Evolutionary conservation across 805 yeast species (phyloP).

Genomic region (Yueomyces sinensis): DNA sequence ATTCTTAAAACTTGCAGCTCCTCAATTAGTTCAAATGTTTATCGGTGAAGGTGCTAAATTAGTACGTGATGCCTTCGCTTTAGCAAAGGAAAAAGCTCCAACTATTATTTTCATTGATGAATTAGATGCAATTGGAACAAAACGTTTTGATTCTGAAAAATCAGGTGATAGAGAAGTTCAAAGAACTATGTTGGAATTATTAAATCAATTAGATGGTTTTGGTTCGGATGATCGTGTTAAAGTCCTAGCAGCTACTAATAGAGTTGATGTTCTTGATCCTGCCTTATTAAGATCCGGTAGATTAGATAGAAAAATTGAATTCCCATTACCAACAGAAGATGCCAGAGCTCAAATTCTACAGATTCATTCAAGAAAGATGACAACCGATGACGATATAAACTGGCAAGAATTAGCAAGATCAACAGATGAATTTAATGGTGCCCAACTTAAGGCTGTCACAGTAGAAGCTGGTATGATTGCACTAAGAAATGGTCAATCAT

Average conservation of each 20-base stretch:
- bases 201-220: conserved; percentile 96
- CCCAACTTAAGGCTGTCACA: conserved; percentile 95
- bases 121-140: conserved; percentile 96
- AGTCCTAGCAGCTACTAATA: conserved; percentile 94
- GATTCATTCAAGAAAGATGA: conserved; percentile 95
- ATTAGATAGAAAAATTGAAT: conserved; percentile 94
- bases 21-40: conserved; percentile 96
- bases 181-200: conserved; percentile 95
- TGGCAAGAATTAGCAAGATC: conserved; percentile 98
- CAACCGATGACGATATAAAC: conserved; percentile 80
- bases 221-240: conserved; percentile 95
- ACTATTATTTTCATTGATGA: conserved; percentile 96
- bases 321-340: conserved; percentile 95
- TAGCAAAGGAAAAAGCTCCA: conserved; percentile 97
- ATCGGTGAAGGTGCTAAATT: conserved; percentile 98
- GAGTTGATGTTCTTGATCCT: conserved; percentile 98
- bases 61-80: conserved; percentile 92
- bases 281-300: conserved; percentile 95
- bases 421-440: conserved; percentile 98
- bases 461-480: conserved; percentile 99
- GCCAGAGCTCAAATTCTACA: conserved; percentile 93
- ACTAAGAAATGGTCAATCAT: conserved; percentile 80
- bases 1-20: conserved; percentile 90
- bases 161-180: conserved; percentile 98
- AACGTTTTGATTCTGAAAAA: conserved; percentile 93